Evolutionary conservation across 75 land plant species (phyloP).

Genomic region (Pinus tabuliformis): DNA sequence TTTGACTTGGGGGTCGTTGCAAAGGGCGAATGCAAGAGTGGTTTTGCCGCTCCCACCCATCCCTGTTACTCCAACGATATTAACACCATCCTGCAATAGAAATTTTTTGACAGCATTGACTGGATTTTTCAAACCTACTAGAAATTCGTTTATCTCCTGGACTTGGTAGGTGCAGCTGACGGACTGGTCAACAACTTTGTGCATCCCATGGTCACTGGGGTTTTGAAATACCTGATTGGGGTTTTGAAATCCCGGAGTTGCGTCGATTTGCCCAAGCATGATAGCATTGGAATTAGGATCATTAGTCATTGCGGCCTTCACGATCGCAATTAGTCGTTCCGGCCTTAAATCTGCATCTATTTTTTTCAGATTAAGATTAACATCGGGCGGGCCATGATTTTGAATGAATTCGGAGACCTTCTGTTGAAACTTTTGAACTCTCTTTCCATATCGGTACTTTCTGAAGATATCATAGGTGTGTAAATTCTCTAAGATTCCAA

Average conservation of each 20-base stretch:
- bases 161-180: background rate
- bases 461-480: background rate
- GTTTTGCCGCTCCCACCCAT: conserved; percentile 1
- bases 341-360: background rate
- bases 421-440: background rate
- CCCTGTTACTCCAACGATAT: background rate
- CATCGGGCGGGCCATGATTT: background rate
- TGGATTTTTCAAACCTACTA: background rate
- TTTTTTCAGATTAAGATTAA: background rate
- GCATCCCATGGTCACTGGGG: background rate
- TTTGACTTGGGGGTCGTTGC: background rate
- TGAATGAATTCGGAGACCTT: background rate
- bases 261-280: background rate
- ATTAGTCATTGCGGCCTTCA: background rate
- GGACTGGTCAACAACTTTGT: background rate
- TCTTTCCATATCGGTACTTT: conserved; percentile 4
- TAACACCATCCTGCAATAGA: background rate
- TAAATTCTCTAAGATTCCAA: background rate
- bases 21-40: background rate
- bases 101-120: background rate
- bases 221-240: background rate
- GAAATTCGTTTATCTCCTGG: background rate
- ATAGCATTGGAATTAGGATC: background rate
- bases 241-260: background rate
- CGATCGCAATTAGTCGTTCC: background rate